Base-by-base conservation (phyloP, 306 rosid genomes). In the Lablab purpureus region DNA sequence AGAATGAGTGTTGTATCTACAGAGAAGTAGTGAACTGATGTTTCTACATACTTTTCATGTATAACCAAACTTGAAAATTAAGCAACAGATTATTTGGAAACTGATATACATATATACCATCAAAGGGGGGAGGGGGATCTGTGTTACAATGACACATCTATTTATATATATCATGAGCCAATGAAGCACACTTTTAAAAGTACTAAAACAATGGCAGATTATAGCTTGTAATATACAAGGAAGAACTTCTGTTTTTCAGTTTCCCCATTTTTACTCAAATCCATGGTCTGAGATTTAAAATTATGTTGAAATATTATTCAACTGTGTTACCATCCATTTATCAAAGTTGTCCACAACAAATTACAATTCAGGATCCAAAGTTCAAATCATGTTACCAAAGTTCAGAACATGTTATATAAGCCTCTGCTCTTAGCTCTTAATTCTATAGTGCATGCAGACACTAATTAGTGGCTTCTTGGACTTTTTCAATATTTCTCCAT, bases 1-100 rank as follows among this genome's bases (percentile, higher is more conserved):
- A 90, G 88, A 78, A 82, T 58, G 85, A 59, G 74, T 49, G 62
- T 63, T 66, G 41, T 6, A 3, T 67, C 80, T 37, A 2, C 49
- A 8, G 32, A 66, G 11, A 36, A 25, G 5, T 47, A 64, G 46
- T 41, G 68, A 58, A 75, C 17, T 45, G 14, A 63, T 80, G 25
- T 34, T 71, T 5, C 68, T 77, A 17, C 58, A 21, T 15, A 32
- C 60, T 79, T 76, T 71, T 63, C 19, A 40, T 47, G 80, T 81
- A 59, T 15, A 65, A 64, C 55, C 56, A 65, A 67, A 65, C 27
- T 64, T 56, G 4, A 41, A 46, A 55, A 12, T 43, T 72, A 54
- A 43, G 65, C 30, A 34, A 77, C 64, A 71, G 45, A 60, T 17
- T 79, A 10, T 60, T 50, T 54, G 68, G 60, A 71, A 56, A 82